Percentiles rank a stretch among this genome's conserved stretches.
These are phyloP conservation scores for Penicillium sp. DNA, from an alignment of 2,329 filamentous ascomycete genomes.

Conservation along the genomic window DNA sequence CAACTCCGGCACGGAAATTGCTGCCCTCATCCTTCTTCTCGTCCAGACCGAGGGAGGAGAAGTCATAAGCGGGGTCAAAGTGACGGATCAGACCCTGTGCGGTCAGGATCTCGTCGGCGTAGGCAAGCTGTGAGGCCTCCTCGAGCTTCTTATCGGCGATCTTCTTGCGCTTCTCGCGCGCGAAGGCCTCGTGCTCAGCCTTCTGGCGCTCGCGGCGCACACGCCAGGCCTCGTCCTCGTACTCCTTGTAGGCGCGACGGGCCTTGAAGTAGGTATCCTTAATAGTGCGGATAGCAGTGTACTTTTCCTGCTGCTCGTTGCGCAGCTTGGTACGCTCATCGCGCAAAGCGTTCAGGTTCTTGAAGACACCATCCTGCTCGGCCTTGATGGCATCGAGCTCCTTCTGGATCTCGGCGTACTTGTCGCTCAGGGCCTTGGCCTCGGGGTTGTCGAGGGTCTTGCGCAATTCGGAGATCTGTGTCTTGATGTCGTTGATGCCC, in stretches of 20 bases:
- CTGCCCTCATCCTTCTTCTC: slow-evolving; percentile 54
- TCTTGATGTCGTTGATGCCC: slow-evolving; percentile 81
- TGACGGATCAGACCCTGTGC: slow-evolving; percentile 85
- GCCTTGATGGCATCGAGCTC: slow-evolving; percentile 89
- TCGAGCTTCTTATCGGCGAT: slow-evolving; percentile 56
- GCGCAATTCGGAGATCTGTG: slow-evolving; percentile 83
- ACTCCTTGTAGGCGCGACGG: slow-evolving; percentile 78
- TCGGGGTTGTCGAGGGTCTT: slow-evolving; percentile 90
- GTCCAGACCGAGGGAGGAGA: slow-evolving; percentile 57
- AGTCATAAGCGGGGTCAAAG: slow-evolving; percentile 82
- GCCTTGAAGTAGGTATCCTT: slow-evolving; percentile 85
- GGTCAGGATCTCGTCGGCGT: slow-evolving; percentile 86
- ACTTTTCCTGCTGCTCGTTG: slow-evolving; percentile 84
- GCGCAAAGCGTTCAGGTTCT: slow-evolving; percentile 77
- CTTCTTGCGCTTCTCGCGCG: slow-evolving; percentile 52
- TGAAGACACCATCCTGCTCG: slow-evolving; percentile 87
- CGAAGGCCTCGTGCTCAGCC: slow-evolving; percentile 67
- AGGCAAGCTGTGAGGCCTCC: slow-evolving; percentile 69
- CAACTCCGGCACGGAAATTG: slow-evolving; percentile 74
- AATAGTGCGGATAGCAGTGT: slow-evolving; percentile 74
- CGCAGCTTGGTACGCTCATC: slow-evolving; percentile 85
- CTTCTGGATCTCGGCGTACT: slow-evolving; percentile 79
- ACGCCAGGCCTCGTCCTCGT: slow-evolving; percentile 79
- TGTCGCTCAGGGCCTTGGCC: slow-evolving; percentile 80
- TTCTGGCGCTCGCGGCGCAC: slow-evolving; percentile 73